Conservation (phyloP, 1,284 basidiomycete species). For the Coniferiporia sulphurascens region DNA sequence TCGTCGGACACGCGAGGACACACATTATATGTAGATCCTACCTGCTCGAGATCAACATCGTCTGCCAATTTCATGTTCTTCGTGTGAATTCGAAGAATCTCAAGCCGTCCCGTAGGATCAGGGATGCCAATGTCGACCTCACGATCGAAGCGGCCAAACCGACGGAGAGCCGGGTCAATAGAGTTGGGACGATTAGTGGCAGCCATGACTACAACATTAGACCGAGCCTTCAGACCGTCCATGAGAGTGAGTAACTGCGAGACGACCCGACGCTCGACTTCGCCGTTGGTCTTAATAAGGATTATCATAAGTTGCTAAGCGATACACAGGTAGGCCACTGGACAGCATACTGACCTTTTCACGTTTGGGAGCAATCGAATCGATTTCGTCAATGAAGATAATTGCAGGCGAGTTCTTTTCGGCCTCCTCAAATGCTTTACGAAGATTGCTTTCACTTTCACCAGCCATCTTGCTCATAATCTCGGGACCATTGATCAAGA, state of each 20-base stretch:
- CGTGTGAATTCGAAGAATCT: slow-evolving; percentile 98
- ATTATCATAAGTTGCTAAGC: neutral
- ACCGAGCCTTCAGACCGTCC: slow-evolving; percentile 98
- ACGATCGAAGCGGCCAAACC: slow-evolving; percentile 98
- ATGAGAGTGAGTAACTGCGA: slow-evolving; percentile 97
- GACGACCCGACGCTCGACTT: slow-evolving; percentile 98
- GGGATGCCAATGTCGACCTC: slow-evolving; percentile 99
- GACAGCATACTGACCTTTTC: slow-evolving; percentile 74
- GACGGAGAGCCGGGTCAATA: slow-evolving; percentile 95
- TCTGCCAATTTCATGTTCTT: slow-evolving; percentile 99
- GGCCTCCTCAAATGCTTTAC: slow-evolving; percentile 98
- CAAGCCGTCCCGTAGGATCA: slow-evolving; percentile 96
- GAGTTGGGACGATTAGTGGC: slow-evolving; percentile 99
- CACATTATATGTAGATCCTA: slow-evolving; percentile 25
- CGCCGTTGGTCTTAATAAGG: slow-evolving; percentile 81
- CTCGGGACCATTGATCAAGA: slow-evolving; percentile 98
- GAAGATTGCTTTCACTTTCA: slow-evolving; percentile 94
- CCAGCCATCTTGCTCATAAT: slow-evolving; percentile 99
- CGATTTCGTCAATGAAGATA: slow-evolving; percentile 99
- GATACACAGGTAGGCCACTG: slow-evolving; percentile 14
- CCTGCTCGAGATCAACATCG: slow-evolving; percentile 96
- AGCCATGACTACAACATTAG: slow-evolving; percentile 99
- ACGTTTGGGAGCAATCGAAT: slow-evolving; percentile 98
- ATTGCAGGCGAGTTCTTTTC: slow-evolving; percentile 99
- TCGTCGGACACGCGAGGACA: neutral